Evolutionary conservation across 495 filamentous ascomycete genomes (phyloP), one percentile per base, ranked within the genome.

Genomic region (Glutinoglossum americanum): DNA sequence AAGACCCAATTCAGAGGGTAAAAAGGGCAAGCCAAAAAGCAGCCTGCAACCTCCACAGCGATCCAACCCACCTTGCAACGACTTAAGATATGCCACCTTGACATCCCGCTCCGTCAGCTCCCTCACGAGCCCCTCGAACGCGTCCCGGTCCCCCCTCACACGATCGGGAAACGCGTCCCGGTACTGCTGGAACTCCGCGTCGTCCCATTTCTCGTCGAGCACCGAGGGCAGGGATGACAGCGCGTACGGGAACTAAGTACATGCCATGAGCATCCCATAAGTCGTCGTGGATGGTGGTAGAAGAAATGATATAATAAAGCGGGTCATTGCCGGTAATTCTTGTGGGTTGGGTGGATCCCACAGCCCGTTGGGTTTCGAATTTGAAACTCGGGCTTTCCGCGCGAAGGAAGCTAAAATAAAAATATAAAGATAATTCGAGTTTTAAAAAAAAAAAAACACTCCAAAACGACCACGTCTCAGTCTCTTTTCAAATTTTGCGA

Each of bases 51-150:
- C 37, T 5, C 37, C 37, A 41, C 37, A 35, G 32, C 11, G 32
- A 35, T 33, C 66, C 3, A 19, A 51, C 47, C 47, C n/a, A 51
- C 47, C 71, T 70, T 86, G 83, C 56, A 86, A 75, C 60, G 76
- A 72, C 67, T 87, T 87, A 57, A 86, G 73, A 65, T 81, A 83
- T 32, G 78, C 67, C 56, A 79, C 67, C 67, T 87, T 87, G 56
- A 83, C 70, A 63, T 86, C 83, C 56, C 71, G 75, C 56, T 69
- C 68, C 61, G 81, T 80, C 57, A 86, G 76, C 60, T 83, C 79
- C 60, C 73, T 67, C 55, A 84, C 73, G 64, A 84, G 80, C 0
- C 73, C 67, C 47, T 72, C 62, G 51, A 86, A 68, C 32, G 73
- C 72, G 5, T 68, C 66, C 37, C 72, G 75, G 23, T 72, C 71